Conservation (phyloP, 1,139 yeast species). For the Suhomyces wounanorum region DNA sequence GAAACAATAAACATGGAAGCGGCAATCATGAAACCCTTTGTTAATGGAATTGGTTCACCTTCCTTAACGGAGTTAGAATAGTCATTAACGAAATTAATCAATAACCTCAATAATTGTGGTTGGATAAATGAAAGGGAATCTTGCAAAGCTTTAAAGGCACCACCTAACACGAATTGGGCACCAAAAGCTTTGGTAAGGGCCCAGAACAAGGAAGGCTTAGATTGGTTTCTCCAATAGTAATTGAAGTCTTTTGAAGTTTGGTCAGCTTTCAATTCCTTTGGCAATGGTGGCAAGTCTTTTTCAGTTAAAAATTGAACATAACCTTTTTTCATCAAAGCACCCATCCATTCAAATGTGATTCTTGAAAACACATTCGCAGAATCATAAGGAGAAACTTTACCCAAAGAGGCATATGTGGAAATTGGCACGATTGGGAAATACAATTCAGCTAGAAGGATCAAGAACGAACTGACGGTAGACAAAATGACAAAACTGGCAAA, state of each 20-base stretch:
- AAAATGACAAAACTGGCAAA: slow-evolving; percentile 49
- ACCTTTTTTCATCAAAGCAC: slow-evolving; percentile 85
- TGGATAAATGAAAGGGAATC: slow-evolving; percentile 84
- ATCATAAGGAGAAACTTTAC: slow-evolving; percentile 64
- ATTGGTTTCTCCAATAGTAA: slow-evolving; percentile 55
- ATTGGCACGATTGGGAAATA: slow-evolving; percentile 46
- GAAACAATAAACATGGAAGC: slow-evolving; percentile 82
- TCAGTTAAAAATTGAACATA: slow-evolving; percentile 72
- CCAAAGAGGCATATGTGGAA: slow-evolving; percentile 40
- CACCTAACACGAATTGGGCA: slow-evolving; percentile 65
- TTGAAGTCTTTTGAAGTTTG: slow-evolving; percentile 53
- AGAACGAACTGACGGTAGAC: slow-evolving; percentile 48
- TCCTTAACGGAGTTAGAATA: slow-evolving; percentile 49
- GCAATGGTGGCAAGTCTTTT: slow-evolving; percentile 79
- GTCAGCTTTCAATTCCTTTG: slow-evolving; percentile 59
- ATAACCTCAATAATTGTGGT: slow-evolving; percentile 77
- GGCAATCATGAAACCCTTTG: slow-evolving; percentile 84
- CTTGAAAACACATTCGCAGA: slow-evolving; percentile 78
- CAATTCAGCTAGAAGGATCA: slow-evolving; percentile 58
- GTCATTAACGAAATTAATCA: slow-evolving; percentile 82
- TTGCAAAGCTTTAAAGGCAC: slow-evolving; percentile 73
- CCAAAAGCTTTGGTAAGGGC: slow-evolving; percentile 76
- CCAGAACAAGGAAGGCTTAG: slow-evolving; percentile 63
- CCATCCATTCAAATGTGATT: slow-evolving; percentile 90
- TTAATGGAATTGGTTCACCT: slow-evolving; percentile 55